Conservation (phyloP, 805 yeast genomes). For the Barnettozyma siamensis region DNA sequence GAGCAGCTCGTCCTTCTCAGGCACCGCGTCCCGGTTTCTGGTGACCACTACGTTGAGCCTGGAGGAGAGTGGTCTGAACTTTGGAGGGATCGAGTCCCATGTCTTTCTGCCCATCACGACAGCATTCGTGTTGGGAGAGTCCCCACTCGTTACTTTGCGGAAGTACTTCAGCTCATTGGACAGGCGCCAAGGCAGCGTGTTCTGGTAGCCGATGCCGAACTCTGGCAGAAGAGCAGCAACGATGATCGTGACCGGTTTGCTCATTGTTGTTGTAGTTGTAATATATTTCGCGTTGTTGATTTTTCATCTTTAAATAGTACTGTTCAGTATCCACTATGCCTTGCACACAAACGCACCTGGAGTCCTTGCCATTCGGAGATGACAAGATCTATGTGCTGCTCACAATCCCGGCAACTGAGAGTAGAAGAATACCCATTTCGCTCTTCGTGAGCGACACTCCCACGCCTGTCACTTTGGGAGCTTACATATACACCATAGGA, state of each 20-base stretch:
- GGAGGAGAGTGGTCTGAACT: slow-evolving; percentile 75
- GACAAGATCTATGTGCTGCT: slow-evolving; percentile 12
- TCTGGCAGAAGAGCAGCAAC: slow-evolving; percentile 84
- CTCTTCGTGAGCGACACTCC: slow-evolving; percentile 31
- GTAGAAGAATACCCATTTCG: slow-evolving; percentile 30
- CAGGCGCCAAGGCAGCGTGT: slow-evolving; percentile 83
- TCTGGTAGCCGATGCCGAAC: slow-evolving; percentile 79
- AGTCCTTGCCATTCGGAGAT: slow-evolving; percentile 10
- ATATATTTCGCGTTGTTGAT: no score
- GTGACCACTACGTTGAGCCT: slow-evolving; percentile 76
- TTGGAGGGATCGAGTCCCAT: slow-evolving; percentile 87
- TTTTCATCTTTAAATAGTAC: not conserved
- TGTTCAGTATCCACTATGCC: no score
- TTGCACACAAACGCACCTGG: slow-evolving; percentile 9
- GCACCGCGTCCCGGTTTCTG: slow-evolving; percentile 27
- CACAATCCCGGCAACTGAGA: slow-evolving; percentile 11
- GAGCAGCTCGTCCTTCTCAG: slow-evolving; percentile 22
- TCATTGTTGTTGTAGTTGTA: not conserved
- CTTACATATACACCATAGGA: slow-evolving; percentile 39
- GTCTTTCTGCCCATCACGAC: slow-evolving; percentile 96
- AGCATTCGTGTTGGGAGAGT: slow-evolving; percentile 46
- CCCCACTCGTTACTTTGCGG: slow-evolving; percentile 57
- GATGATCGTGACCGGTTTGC: slow-evolving; percentile 49
- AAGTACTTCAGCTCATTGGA: slow-evolving; percentile 83
- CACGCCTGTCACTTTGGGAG: slow-evolving; percentile 30